Conservation (phyloP, 2,329 filamentous ascomycete species). For the Colletotrichum plurivorum region DNA sequence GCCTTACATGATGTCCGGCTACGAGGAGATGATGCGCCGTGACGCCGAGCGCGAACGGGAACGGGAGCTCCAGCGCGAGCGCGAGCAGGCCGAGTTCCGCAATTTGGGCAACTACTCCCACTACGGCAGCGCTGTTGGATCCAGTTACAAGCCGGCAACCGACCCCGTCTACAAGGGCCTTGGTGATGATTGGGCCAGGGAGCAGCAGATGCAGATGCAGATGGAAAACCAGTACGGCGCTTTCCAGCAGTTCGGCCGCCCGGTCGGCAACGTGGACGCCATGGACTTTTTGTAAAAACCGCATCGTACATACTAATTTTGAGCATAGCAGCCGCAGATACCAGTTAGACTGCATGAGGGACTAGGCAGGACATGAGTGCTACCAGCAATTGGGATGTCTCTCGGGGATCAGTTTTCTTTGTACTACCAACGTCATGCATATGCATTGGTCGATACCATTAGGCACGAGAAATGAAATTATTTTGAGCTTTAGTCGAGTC, state of each 20-base stretch:
- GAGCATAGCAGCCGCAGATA: conserved; percentile 31
- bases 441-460: conserved; percentile 31
- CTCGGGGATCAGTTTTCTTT: background rate
- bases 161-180: conserved; percentile 77
- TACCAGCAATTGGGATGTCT: background rate
- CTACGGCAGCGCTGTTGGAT: conserved; percentile 56
- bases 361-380: background rate
- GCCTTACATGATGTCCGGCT: conserved; percentile 88
- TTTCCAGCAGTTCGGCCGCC: conserved; percentile 62
- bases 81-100: conserved; percentile 46
- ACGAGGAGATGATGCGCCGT: conserved; percentile 76
- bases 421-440: conserved; percentile 22
- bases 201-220: conserved; percentile 70
- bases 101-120: conserved; percentile 60
- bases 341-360: conserved; percentile 25
- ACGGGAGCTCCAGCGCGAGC: conserved; percentile 69
- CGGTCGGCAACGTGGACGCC: conserved; percentile 62
- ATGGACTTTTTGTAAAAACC: conserved; percentile 60
- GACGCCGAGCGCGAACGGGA: conserved; percentile 66
- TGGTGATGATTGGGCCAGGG: conserved; percentile 45
- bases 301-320: conserved; percentile 8
- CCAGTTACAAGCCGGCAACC: conserved; percentile 57
- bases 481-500: background rate
- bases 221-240: conserved; percentile 81
- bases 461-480: conserved; percentile 30